Evolutionary conservation across 1,284 basidiomycete genomes (phyloP).

Genomic region (Melanopsichium pennsylvanicum): DNA sequence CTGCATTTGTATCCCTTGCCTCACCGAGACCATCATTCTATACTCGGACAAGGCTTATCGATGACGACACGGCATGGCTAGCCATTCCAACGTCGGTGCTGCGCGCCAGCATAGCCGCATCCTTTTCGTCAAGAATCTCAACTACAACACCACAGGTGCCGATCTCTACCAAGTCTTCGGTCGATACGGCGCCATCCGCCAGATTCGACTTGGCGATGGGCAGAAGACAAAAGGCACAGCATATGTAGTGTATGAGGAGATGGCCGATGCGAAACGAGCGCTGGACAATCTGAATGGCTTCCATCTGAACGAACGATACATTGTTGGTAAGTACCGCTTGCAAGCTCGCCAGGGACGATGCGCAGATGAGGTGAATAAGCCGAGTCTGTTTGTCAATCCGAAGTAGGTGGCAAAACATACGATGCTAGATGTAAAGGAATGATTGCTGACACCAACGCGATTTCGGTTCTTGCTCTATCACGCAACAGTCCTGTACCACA

Average conservation of each 20-base stretch:
- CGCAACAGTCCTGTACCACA: constrained; percentile 84
- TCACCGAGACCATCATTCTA: background rate
- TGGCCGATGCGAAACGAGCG: constrained; percentile 78
- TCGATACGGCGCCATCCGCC: constrained; percentile 93
- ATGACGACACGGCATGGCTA: constrained; percentile 30
- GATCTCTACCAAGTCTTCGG: constrained; percentile 98
- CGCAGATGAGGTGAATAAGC: too few relatives aligned
- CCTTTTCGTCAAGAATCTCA: constrained; percentile 74
- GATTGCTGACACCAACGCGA: background rate
- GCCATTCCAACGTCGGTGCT: constrained; percentile 22
- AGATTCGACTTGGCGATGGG: constrained; percentile 91
- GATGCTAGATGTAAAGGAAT: too few relatives aligned
- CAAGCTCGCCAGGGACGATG: too few relatives aligned
- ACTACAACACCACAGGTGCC: constrained; percentile 87
- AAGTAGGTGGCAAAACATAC: too few relatives aligned
- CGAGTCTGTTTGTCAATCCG: too few relatives aligned
- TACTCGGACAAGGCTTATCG: background rate
- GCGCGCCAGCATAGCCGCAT: constrained; percentile 57
- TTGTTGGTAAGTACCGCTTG: constrained; percentile 69
- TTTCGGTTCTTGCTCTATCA: too few relatives aligned
- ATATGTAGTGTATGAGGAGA: constrained; percentile 74
- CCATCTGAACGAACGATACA: constrained; percentile 96
- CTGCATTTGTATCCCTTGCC: background rate
- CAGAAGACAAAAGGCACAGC: constrained; percentile 92
- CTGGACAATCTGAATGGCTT: constrained; percentile 97